phyloP scores from a whole-genome alignment of 2,329 filamentous ascomycete species.

The Coniochaeta sp. region DNA sequence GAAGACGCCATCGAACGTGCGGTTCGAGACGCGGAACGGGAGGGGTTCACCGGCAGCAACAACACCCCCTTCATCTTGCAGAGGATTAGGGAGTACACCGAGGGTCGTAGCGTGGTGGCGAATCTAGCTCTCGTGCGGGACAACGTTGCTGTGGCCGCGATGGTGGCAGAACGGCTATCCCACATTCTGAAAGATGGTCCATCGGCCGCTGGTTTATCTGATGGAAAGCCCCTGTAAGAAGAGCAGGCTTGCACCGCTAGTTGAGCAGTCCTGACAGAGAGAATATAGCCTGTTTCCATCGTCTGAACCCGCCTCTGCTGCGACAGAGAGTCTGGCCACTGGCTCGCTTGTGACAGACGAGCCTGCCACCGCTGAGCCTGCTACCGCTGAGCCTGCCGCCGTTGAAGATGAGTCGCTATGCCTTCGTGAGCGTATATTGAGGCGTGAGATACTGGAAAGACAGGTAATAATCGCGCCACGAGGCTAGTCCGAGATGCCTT shows the following conservation, averaged over 20 bases:
- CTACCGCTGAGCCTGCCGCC: no score
- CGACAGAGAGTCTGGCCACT: background rate
- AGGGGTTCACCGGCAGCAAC: constrained; percentile 62
- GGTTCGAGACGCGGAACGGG: constrained; percentile 53
- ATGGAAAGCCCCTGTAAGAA: background rate
- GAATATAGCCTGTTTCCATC: background rate
- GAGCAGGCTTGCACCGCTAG: background rate
- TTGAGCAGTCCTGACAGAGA: constrained; percentile 1
- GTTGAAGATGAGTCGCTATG: no score
- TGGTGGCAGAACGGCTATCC: constrained; percentile 46
- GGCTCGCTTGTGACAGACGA: background rate
- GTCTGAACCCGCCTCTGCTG: background rate
- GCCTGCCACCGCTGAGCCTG: background rate
- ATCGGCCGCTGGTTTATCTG: background rate
- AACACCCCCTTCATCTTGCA: constrained; percentile 81
- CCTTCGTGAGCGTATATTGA: no score
- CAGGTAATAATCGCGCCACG: background rate
- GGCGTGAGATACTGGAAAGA: no score
- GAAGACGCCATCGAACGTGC: constrained; percentile 61
- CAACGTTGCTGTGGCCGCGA: constrained; percentile 48
- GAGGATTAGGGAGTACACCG: constrained; percentile 72
- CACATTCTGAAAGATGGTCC: constrained; percentile 26
- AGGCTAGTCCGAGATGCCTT: background rate
- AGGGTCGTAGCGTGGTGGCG: constrained; percentile 62
- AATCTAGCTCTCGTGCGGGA: constrained; percentile 57